Evolutionary conservation across 257 asterid genomes (phyloP).

Genomic region (Solanum ahanhuiri): DNA sequence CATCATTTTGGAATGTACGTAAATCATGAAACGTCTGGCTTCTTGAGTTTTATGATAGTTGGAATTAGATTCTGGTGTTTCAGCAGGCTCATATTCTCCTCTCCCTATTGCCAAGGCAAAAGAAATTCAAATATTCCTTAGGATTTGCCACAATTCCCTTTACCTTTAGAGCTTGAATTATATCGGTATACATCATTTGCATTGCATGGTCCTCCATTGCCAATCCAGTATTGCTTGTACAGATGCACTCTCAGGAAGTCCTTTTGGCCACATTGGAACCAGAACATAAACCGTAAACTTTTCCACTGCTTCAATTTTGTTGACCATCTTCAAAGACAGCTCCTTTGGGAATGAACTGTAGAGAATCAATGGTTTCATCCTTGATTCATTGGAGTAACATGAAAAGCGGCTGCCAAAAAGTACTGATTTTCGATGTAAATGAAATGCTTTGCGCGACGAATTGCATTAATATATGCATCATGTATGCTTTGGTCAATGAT

Average conservation of each 20-base stretch:
- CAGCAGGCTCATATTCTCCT: slow-evolving; percentile 6
- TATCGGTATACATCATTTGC: slow-evolving; percentile 3
- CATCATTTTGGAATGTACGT: slow-evolving; percentile 7
- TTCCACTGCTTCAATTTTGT: not conserved
- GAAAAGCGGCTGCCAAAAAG: slow-evolving; percentile 2
- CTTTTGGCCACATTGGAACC: not conserved
- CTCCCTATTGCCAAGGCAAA: slow-evolving; percentile 3
- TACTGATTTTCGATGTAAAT: not conserved
- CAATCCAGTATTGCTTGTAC: slow-evolving; percentile 2
- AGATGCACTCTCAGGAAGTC: not conserved
- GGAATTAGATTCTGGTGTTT: not conserved
- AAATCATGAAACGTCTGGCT: slow-evolving; percentile 8
- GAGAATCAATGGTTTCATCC: not conserved
- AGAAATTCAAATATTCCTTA: not conserved
- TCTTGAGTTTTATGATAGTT: not conserved
- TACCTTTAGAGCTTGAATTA: not conserved
- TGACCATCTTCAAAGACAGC: not conserved
- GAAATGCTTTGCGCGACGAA: not conserved
- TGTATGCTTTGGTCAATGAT: slow-evolving; percentile 5
- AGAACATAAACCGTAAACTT: not conserved
- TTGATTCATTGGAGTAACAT: not conserved
- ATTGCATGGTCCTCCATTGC: slow-evolving; percentile 3
- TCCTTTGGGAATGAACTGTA: slow-evolving; percentile 2
- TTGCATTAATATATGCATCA: slow-evolving; percentile 3
- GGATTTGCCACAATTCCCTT: not conserved